Percentiles rank a stretch among this genome's conserved stretches.
phyloP scores from a whole-genome alignment of 441 rosid species.

The Jatropha podagrica region DNA sequence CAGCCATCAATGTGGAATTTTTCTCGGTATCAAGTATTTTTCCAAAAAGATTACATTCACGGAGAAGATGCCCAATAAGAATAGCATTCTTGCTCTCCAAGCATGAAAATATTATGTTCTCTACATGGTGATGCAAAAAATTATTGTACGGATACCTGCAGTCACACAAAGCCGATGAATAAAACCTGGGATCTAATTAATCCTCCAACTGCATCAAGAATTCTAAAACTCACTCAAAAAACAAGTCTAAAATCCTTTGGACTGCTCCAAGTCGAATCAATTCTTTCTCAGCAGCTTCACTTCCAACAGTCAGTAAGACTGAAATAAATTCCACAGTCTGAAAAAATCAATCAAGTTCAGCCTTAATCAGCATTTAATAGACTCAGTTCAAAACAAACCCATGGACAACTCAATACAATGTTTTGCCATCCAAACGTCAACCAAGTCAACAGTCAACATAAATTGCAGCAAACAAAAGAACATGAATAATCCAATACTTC shows the following conservation, averaged over 20 bases:
- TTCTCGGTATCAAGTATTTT: slow-evolving; percentile 79
- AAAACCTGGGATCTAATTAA: slow-evolving; percentile 26
- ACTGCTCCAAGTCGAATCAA: slow-evolving; percentile 72
- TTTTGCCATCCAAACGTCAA: not conserved
- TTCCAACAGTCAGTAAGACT: slow-evolving; percentile 77
- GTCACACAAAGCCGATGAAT: slow-evolving; percentile 24
- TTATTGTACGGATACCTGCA: slow-evolving; percentile 94
- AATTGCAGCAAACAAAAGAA: not conserved
- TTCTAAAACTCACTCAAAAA: slow-evolving; percentile 67
- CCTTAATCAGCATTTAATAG: slow-evolving; percentile 8
- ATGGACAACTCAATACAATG: not conserved
- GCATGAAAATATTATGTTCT: slow-evolving; percentile 76
- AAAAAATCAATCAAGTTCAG: slow-evolving; percentile 22
- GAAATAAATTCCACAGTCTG: slow-evolving; percentile 96
- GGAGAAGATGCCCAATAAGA: slow-evolving; percentile 71
- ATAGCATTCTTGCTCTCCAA: slow-evolving; percentile 71
- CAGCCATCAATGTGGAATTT: slow-evolving; percentile 45
- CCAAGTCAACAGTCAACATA: not conserved
- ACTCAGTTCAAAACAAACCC: not conserved
- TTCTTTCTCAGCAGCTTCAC: slow-evolving; percentile 87
- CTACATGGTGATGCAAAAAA: slow-evolving; percentile 92
- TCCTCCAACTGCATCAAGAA: slow-evolving; percentile 4
- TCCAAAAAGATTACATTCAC: slow-evolving; percentile 70
- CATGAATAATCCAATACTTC: not conserved
- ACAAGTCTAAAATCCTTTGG: slow-evolving; percentile 64